Base-by-base conservation (phyloP, 805 yeast species). In the Ogataea parapolymorpha region DNA sequence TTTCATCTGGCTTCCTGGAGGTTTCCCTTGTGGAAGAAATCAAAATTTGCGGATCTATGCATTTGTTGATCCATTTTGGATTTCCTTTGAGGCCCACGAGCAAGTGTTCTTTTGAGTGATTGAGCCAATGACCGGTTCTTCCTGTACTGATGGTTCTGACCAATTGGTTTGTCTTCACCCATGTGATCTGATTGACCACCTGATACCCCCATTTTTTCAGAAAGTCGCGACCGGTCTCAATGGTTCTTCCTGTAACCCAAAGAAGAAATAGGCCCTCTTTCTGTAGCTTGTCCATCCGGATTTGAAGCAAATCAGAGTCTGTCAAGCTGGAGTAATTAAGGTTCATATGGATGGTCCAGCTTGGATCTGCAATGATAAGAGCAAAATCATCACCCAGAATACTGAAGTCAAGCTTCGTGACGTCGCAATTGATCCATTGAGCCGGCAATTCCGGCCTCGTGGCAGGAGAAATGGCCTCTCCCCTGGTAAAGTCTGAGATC, bases 221-320 rank as follows among this genome's bases (percentile, higher is more conserved):
- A 6, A 90, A 86, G 42, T 77, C 77, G 29, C 95, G 73, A 1
- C 98, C 98, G 15, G 85, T 70, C 52, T 91, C 96, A 51, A 88
- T 80, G 9, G 96, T 88, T 33, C 98, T 72, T 1, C 97, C 97
- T 1, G 98, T 91, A 9, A 91, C 97, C 98, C 97, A 90, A 18
- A 90, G 71, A 46, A 89, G 70, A 32, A 89, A 65, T 2, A 90
- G 66, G 0, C 98, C 98, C 55, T 87, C 95, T 40, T 79, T 82
- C 58, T 89, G 97, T 26, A 90, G 68, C 32, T 72, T 64, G 26
- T 75, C 72, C 60, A 90, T 72, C 20, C 86, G 82, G 17, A 90
- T 66, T 9, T 77, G 69, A 37, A 82, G 62, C 26, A 90, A 66
- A 51, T 87, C 96, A 2, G 77, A 73, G 57, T 86, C 95, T 42